These are phyloP conservation scores for Phyllosticta capitalensis DNA, from an alignment of 2,329 filamentous ascomycete genomes.

Conservation along the genomic window DNA sequence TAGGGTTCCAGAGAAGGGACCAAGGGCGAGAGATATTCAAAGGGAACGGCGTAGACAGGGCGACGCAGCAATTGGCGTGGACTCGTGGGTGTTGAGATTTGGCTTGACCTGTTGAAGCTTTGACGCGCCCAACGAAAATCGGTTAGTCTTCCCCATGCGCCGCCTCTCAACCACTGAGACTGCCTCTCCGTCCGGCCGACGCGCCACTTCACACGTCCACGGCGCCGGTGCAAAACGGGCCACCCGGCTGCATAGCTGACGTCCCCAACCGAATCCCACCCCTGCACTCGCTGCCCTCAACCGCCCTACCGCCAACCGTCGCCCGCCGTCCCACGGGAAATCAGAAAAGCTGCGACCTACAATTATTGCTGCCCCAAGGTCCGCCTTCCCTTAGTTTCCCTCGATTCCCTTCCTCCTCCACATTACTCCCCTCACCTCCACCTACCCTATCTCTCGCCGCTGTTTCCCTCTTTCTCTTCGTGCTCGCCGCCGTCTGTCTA, in stretches of 20 bases:
- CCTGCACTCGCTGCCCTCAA: slow-evolving; percentile 11
- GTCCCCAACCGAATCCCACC: slow-evolving; percentile 11
- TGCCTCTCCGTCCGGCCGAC: neutral
- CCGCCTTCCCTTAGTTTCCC: neutral
- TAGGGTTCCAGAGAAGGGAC: slow-evolving; percentile 14
- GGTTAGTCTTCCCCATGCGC: slow-evolving; percentile 9
- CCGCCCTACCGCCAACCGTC: slow-evolving; percentile 12
- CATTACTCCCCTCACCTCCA: neutral
- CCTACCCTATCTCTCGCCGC: neutral
- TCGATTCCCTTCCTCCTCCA: neutral
- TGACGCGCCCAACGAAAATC: slow-evolving; percentile 12
- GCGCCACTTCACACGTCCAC: neutral
- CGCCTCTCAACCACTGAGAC: neutral
- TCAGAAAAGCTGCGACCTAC: slow-evolving; percentile 15
- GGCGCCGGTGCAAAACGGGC: neutral
- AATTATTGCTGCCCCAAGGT: neutral
- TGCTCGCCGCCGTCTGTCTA: neutral
- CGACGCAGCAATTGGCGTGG: neutral
- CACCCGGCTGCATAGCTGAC: slow-evolving; percentile 9
- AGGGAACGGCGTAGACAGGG: neutral
- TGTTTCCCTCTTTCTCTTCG: neutral
- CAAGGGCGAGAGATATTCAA: slow-evolving; percentile 11
- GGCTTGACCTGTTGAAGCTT: slow-evolving; percentile 9
- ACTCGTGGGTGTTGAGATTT: slow-evolving; percentile 8
- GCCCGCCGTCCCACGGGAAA: neutral